These are phyloP conservation scores for Quercus bicolor DNA, from an alignment of 306 rosid species.

Conservation along the genomic window DNA sequence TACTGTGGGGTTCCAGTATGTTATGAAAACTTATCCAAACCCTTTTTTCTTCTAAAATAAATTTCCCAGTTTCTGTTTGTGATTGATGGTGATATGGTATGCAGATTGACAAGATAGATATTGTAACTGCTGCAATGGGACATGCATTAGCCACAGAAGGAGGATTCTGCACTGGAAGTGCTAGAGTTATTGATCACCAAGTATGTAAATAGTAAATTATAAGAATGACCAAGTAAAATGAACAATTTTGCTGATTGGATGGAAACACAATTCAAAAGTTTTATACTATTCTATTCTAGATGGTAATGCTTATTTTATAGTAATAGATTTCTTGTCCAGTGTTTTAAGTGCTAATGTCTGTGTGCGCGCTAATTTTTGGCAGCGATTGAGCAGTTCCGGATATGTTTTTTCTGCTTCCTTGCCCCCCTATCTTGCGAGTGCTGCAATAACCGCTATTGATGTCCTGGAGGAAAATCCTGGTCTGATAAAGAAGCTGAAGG, in stretches of 20 bases:
- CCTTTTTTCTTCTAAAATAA: neutral
- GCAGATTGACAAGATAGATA: slow-evolving; percentile 88
- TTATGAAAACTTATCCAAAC: slow-evolving; percentile 20
- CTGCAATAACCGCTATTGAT: slow-evolving; percentile 86
- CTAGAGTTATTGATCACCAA: slow-evolving; percentile 95
- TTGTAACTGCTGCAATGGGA: slow-evolving; percentile 97
- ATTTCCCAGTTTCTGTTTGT: slow-evolving; percentile 13
- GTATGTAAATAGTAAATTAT: slow-evolving; percentile 45
- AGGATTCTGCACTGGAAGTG: slow-evolving; percentile 96
- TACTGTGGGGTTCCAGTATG: slow-evolving; percentile 73
- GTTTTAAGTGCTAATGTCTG: slow-evolving; percentile 25
- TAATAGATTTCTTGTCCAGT: slow-evolving; percentile 17
- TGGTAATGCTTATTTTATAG: slow-evolving; percentile 8
- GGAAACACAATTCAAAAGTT: neutral
- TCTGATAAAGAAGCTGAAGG: slow-evolving; percentile 65
- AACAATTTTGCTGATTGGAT: slow-evolving; percentile 7
- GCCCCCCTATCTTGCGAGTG: slow-evolving; percentile 97
- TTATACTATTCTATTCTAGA: neutral
- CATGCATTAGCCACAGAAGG: slow-evolving; percentile 96
- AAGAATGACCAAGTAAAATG: neutral
- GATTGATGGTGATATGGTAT: slow-evolving; percentile 32
- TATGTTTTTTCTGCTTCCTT: slow-evolving; percentile 96
- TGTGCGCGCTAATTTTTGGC: slow-evolving; percentile 29
- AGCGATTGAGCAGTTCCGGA: slow-evolving; percentile 97
- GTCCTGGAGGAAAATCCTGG: slow-evolving; percentile 78